These are phyloP conservation scores for Calcarisporium arbuscula DNA, from an alignment of 2,329 filamentous ascomycete species.

Conservation along the genomic window DNA sequence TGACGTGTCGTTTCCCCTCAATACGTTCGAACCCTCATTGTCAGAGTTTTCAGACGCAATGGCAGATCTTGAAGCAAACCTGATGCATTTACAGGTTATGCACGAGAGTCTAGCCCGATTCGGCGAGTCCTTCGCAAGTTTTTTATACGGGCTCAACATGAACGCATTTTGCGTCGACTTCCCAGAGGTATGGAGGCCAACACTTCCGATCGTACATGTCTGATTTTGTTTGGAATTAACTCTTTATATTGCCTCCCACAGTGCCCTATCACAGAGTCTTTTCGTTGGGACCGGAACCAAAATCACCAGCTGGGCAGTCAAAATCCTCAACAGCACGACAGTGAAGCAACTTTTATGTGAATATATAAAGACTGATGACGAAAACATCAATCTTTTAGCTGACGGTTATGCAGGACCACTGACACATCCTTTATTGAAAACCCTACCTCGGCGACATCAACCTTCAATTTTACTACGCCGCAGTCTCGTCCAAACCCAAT, in stretches of 20 bases:
- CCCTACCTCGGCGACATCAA: slow-evolving; percentile 52
- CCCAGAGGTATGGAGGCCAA: slow-evolving; percentile 63
- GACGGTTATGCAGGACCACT: slow-evolving; percentile 58
- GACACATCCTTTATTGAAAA: slow-evolving; percentile 90
- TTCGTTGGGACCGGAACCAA: slow-evolving; percentile 57
- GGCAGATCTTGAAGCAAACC: slow-evolving; percentile 89
- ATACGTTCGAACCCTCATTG: slow-evolving; percentile 81
- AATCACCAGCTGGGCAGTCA: slow-evolving; percentile 35
- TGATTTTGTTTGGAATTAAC: background rate
- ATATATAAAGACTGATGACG: slow-evolving; percentile 22
- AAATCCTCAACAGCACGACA: slow-evolving; percentile 34
- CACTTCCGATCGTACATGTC: background rate
- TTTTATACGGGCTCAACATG: slow-evolving; percentile 96
- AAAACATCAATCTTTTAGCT: background rate
- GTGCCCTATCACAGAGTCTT: slow-evolving; percentile 81
- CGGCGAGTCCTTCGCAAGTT: slow-evolving; percentile 91
- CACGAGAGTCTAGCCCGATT: slow-evolving; percentile 91
- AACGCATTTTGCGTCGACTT: slow-evolving; percentile 99
- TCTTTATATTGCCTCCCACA: slow-evolving; percentile 26
- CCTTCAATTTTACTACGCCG: slow-evolving; percentile 38
- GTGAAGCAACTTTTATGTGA: slow-evolving; percentile 81
- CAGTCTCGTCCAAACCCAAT: slow-evolving; percentile 37
- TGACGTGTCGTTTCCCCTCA: slow-evolving; percentile 63
- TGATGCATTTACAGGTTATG: slow-evolving; percentile 93
- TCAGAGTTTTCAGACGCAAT: slow-evolving; percentile 90